Base-by-base conservation (phyloP, 176 grass and related monocot genomes). In the Microstegium vimineum region DNA sequence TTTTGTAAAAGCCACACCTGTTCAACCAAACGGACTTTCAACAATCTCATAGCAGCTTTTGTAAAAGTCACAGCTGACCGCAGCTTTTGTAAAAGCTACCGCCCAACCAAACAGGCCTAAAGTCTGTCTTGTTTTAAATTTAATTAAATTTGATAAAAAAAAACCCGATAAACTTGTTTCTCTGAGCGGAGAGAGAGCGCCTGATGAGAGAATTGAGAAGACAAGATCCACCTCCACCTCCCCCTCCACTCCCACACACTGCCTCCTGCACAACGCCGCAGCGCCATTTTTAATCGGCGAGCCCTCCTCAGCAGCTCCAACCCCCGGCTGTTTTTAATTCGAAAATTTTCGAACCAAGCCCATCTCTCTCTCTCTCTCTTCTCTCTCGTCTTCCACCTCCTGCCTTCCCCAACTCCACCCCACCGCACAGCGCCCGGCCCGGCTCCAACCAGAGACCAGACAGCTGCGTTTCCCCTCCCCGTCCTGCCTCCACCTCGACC, bases 381-480 rank as follows among this genome's bases (percentile, higher is more conserved):
- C n/a, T 59, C 8, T 6, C 8, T 86, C 87, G 59, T 85, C 71
- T 49, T 86, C 84, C 75, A 81, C 78, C 79, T 76, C 18, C 68
- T 40, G 10, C n/a, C 51, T 25, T 41, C 56, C 62, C 62, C 71
- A 42, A 1, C 34, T 41, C 51, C 30, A 27, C 34, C 56, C 51
- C 30, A 27, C 37, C 69, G 69, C 69, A 74, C 41, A 72, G 35
- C n/a, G n/a, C 65, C 22, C 26, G 33, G 49, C 4, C 78, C 62
- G 18, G 26, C 62, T 64, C 71, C 80, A 7, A 61, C 31, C 78
- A 40, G 36, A 40, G 59, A 32, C 78, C 72, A 79, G 90, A 89
- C 71, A 93, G 90, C 94, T 91, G 89, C 91, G 80, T 97, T 93
- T 82, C 86, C 90, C 81, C 86, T 49, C 86, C 71, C 62, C 52